A percentile compares a stretch with the other conserved stretches of the same genome.
Conservation (phyloP, 1,139 yeast genomes). For the Kurtzmaniella quercitrusa region DNA sequence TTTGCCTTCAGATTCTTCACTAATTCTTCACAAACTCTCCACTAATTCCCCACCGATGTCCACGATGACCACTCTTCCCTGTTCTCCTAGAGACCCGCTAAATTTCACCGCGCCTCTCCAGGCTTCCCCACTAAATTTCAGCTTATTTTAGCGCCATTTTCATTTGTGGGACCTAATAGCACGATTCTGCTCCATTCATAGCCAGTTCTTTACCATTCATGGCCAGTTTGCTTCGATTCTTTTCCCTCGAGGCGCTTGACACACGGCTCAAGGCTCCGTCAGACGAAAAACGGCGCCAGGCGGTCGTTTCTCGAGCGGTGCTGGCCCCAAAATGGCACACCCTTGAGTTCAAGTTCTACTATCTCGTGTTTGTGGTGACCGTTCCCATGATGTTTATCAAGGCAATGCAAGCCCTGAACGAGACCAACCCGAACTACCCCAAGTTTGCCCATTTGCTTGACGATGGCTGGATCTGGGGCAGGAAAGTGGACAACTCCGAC, state of each 20-base stretch:
- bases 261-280: slow-evolving; percentile 59
- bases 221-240: slow-evolving; percentile 33
- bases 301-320: slow-evolving; percentile 40
- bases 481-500: slow-evolving; percentile 88
- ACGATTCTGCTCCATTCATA: background rate
- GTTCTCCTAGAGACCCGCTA: too few relatives aligned
- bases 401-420: slow-evolving; percentile 78
- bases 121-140: too few relatives aligned
- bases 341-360: slow-evolving; percentile 66
- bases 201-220: background rate
- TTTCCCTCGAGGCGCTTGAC: slow-evolving; percentile 76
- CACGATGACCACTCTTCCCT: too few relatives aligned
- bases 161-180: too few relatives aligned
- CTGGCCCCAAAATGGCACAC: slow-evolving; percentile 67
- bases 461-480: slow-evolving; percentile 72
- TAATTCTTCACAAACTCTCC: too few relatives aligned
- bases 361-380: slow-evolving; percentile 54
- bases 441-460: slow-evolving; percentile 57
- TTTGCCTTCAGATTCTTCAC: too few relatives aligned
- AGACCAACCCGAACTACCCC: slow-evolving; percentile 71
- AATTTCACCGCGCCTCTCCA: too few relatives aligned
- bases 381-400: slow-evolving; percentile 82
- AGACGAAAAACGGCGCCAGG: slow-evolving; percentile 39
- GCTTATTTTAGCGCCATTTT: background rate
- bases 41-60: too few relatives aligned